Percentiles rank a stretch among this genome's conserved stretches.
These are phyloP conservation scores for Allomyces macrogynus DNA, from an alignment of 192 early-diverging fungal species.

Conservation along the genomic window DNA sequence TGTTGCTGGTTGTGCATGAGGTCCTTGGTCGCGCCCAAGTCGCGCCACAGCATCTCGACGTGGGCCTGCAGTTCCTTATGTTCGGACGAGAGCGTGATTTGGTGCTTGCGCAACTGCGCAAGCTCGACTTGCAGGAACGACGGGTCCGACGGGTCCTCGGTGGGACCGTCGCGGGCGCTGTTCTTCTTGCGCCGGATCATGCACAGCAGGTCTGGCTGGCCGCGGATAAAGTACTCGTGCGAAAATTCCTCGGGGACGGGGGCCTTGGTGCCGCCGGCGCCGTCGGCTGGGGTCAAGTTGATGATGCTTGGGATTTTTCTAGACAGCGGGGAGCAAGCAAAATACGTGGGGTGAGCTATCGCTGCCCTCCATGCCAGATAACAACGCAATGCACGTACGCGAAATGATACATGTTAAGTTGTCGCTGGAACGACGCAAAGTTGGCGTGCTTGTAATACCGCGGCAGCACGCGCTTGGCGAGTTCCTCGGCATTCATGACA, in stretches of 20 bases:
- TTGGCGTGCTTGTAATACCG: slow-evolving; percentile 44
- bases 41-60: slow-evolving; percentile 75
- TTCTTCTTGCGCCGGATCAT: slow-evolving; percentile 73
- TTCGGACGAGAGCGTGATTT: slow-evolving; percentile 68
- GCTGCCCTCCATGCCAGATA: too few species aligned
- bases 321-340: too few species aligned
- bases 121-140: slow-evolving; percentile 41
- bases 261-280: too few species aligned
- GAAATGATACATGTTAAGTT: slow-evolving; percentile 30
- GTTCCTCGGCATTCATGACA: slow-evolving; percentile 32
- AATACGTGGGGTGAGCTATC: too few species aligned
- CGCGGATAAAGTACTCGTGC: slow-evolving; percentile 73
- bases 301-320: too few species aligned
- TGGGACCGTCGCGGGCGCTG: slow-evolving; percentile 7
- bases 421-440: slow-evolving; percentile 33
- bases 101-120: slow-evolving; percentile 71
- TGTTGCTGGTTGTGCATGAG: slow-evolving; percentile 70
- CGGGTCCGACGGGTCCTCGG: not conserved
- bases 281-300: too few species aligned
- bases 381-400: not conserved
- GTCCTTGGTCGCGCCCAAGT: slow-evolving; percentile 49
- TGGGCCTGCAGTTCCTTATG: slow-evolving; percentile 69
- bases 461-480: slow-evolving; percentile 29
- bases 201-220: slow-evolving; percentile 71
- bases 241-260: slow-evolving; percentile 45